Evolutionary conservation across 2,329 filamentous ascomycete species (phyloP), one percentile per base, ranked within the genome.

Genomic region (Elsinoe perseae): DNA sequence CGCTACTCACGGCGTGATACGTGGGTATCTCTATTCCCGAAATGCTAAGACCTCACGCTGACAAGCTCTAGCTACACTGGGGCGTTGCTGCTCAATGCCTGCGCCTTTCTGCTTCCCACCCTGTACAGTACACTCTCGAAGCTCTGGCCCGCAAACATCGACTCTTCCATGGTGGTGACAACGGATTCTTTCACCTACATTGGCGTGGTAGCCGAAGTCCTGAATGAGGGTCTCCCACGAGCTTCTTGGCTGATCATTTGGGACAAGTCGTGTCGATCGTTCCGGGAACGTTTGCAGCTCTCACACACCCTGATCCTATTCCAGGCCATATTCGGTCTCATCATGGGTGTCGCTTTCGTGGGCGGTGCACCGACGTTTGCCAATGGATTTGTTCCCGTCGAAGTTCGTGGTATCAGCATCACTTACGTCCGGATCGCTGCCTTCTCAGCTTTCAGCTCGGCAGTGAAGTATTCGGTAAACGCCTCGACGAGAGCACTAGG

Each of bases 101-200:
- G 67, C 46, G 75, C 83, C 1, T 86, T 87, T 65, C 65, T 82
- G 1, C 76, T 88, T 0, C 85, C 83, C 0, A 84, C 84, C 0
- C 71, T 89, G 0, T 87, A 88, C 63, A 69, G 70, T 30, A 89
- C 85, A 0, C 75, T 89, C 0, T 79, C 79, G 50, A 88, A 88
- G 64, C 73, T 87, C 16, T 89, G 84, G 85, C 78, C 89, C 2
- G 83, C 84, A 2, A 78, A 80, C 56, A 85, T 88, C 56, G 82
- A 42, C 65, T 69, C 79, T 0, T 79, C 75, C 1, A 73, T 80
- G 59, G 80, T 86, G 1, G 81, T 79, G 16, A 85, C 81, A 0
- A 85, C 81, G 0, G 82, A 86, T 57, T 72, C 77, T 0, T 87
- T 85, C 67, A 87, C 83, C 0, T 89, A 89, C 66, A 86, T 89